Base-by-base conservation (phyloP, 2,329 filamentous ascomycete species). In the Trichophyton mentagrophytes region DNA sequence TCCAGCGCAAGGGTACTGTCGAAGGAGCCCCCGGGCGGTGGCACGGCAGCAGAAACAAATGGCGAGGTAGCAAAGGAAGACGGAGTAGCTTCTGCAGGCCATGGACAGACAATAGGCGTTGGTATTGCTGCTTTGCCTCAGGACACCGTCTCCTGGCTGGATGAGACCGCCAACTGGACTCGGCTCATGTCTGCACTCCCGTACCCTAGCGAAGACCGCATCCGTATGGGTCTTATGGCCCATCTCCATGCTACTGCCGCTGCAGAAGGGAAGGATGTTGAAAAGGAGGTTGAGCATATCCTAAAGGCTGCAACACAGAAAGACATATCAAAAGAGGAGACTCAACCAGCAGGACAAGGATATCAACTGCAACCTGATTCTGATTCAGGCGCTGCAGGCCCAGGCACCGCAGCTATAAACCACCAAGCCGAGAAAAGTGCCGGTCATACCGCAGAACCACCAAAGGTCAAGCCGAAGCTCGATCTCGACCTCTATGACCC, bases 191-290 rank as follows among this genome's bases (percentile, higher is more conserved):
- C 75, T 64, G 72, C 74, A 68, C 63, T 77, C 55, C 73, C 76
- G 17, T 78, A 77, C 62, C 76, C 76, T 8, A 73, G 71, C 63
- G 75, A 76, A 33, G 73, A 76, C 25, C 69, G 72, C 36, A 76
- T 78, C 57, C 73, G 76, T 13, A 68, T 75, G 67, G 76, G 76
- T 1, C 62, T 76, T n/a, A 75, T 78, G 71, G 76, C 73, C 0
- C 74, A 76, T 61, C 67, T 78, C 46, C 74, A 77, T 61, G 66
- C 74, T 6, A 68, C 72, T 3, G 69, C 70, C 20, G 66, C 79
- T 59, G 70, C 83, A 76, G 67, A 93, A 77, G 67, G 88, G 69
- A 61, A 78, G 74, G 68, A 89, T 76, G 61, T 85, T 75, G 71
- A 84, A 66, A 69, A 67, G 55, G 75, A 77, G 63, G 72, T 77